Conservation (phyloP, 768 basidiomycete species). For the Neoboletus subvelutipes region DNA sequence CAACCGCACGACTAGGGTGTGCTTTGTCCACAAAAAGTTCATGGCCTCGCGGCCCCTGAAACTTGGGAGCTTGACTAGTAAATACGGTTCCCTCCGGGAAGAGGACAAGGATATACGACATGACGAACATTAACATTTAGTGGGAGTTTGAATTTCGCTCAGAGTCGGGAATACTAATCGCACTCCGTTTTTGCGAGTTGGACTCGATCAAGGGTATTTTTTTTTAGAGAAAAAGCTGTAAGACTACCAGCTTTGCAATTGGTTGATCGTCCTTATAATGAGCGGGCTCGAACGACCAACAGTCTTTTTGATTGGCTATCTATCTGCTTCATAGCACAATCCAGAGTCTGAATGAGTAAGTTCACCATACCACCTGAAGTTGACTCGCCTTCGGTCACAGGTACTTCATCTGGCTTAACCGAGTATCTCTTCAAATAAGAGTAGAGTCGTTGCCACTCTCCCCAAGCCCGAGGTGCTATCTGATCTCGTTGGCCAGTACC, state of each 20-base stretch:
- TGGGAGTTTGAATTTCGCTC: neutral
- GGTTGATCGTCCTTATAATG: too few relatives aligned
- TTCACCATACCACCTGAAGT: too few relatives aligned
- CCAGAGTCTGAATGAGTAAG: too few relatives aligned
- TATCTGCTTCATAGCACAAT: too few relatives aligned
- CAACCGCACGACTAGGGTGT: neutral
- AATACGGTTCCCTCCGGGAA: neutral
- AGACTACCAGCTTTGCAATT: too few relatives aligned
- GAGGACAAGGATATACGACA: neutral
- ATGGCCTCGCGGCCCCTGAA: neutral
- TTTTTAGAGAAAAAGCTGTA: too few relatives aligned
- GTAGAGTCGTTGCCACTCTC: slow-evolving; percentile 41
- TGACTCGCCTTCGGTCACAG: too few relatives aligned
- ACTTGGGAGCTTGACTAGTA: too few relatives aligned
- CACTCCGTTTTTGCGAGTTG: neutral
- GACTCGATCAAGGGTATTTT: too few relatives aligned
- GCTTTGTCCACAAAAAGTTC: neutral
- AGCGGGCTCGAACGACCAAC: too few relatives aligned
- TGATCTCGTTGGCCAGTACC: slow-evolving; percentile 29
- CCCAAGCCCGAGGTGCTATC: slow-evolving; percentile 39
- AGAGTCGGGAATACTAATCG: neutral
- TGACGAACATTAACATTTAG: neutral
- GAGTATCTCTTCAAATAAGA: slow-evolving; percentile 17
- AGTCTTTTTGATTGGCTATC: neutral
- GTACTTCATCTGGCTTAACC: too few relatives aligned